Percentiles rank a stretch among this genome's conserved stretches.
Conservation (phyloP, 2,329 filamentous ascomycete genomes). For the Clarireedia paspali region DNA sequence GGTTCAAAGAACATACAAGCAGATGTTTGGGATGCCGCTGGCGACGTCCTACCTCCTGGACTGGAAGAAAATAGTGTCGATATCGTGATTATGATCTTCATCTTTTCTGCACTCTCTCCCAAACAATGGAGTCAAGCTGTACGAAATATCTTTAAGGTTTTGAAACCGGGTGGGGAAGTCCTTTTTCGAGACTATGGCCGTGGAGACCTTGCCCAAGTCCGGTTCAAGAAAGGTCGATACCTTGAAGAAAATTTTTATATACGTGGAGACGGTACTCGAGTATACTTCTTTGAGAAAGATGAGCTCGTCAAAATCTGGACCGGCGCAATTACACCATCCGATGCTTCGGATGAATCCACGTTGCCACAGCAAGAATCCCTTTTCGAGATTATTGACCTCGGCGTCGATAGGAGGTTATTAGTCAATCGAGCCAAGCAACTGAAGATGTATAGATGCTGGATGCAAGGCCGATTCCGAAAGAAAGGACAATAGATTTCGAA, state of each 20-base stretch:
- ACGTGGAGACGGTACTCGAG: slow-evolving; percentile 85
- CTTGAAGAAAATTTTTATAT: slow-evolving; percentile 97
- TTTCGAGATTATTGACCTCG: slow-evolving; percentile 72
- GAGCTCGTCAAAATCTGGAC: slow-evolving; percentile 77
- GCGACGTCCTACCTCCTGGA: slow-evolving; percentile 65
- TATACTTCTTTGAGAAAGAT: slow-evolving; percentile 93
- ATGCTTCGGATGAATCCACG: slow-evolving; percentile 8
- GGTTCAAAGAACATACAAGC: slow-evolving; percentile 66
- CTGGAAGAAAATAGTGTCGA: slow-evolving; percentile 76
- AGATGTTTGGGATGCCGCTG: slow-evolving; percentile 89
- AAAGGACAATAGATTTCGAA: background rate
- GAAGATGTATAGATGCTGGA: slow-evolving; percentile 99
- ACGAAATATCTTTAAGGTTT: slow-evolving; percentile 67
- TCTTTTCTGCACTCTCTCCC: slow-evolving; percentile 87
- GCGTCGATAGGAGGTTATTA: slow-evolving; percentile 78
- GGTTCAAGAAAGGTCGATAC: slow-evolving; percentile 92
- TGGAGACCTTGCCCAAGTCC: slow-evolving; percentile 90
- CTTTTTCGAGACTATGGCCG: slow-evolving; percentile 95
- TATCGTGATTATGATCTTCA: slow-evolving; percentile 90
- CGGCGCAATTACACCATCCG: slow-evolving; percentile 28
- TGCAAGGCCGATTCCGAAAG: slow-evolving; percentile 76
- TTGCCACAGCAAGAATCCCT: slow-evolving; percentile 19
- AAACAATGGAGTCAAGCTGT: slow-evolving; percentile 78
- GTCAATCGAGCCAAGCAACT: slow-evolving; percentile 85
- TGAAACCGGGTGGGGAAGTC: slow-evolving; percentile 90